phyloP scores from a whole-genome alignment of 352 stramenopile species.

The Globisporangium middletonii region DNA sequence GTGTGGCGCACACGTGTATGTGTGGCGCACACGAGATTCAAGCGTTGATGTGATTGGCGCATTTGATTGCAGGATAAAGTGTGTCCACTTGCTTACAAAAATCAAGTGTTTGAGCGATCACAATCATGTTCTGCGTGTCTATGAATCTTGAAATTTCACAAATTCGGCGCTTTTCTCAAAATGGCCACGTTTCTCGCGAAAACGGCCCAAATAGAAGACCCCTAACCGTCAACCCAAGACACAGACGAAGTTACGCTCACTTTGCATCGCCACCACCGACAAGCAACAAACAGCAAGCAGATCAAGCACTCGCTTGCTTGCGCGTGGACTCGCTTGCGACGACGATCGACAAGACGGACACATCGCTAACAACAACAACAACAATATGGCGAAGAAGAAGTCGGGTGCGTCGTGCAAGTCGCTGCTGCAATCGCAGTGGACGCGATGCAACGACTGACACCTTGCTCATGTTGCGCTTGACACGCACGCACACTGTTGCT shows the following conservation, averaged over 20 bases:
- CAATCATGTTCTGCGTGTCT: not conserved
- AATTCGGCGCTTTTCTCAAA: not conserved
- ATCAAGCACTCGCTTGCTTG: not conserved
- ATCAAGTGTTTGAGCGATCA: too few species aligned
- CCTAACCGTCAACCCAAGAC: too few species aligned
- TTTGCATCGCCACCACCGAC: too few species aligned
- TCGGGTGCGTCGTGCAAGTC: constrained; percentile 23
- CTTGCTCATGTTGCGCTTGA: too few species aligned
- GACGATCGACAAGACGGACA: not conserved
- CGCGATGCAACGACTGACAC: not conserved
- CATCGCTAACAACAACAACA: not conserved
- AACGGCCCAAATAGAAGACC: too few species aligned
- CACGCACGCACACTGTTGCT: not conserved
- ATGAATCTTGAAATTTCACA: not conserved
- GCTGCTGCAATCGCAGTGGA: not conserved
- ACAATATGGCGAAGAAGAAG: constrained; percentile 61
- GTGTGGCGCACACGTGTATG: not conserved
- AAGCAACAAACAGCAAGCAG: too few species aligned
- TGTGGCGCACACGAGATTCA: not conserved
- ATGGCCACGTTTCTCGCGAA: not conserved
- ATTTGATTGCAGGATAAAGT: not conserved
- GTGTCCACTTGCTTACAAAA: not conserved
- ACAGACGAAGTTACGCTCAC: too few species aligned
- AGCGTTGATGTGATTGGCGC: not conserved
- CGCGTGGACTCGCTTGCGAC: too few species aligned